Percentiles rank a stretch among this genome's conserved stretches.
Evolutionary conservation across 192 early-diverging fungal genomes (phyloP).

Genomic region (Umbelopsis isabellina): DNA sequence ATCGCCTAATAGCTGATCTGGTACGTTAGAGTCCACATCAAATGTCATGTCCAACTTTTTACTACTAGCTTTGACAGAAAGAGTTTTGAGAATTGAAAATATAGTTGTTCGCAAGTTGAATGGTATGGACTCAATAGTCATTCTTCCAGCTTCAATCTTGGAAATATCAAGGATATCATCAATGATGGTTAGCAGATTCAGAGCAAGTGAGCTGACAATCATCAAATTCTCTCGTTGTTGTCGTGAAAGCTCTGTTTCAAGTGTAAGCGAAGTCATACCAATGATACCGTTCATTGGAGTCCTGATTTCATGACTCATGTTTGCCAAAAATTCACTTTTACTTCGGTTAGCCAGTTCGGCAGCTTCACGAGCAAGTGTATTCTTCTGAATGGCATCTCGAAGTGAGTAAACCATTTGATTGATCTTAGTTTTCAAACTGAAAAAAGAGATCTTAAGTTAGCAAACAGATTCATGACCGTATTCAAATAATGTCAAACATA

Average conservation of each 20-base stretch:
- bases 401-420: conserved; percentile 74
- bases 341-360: conserved; percentile 81
- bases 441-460: background rate
- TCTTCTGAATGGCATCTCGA: conserved; percentile 73
- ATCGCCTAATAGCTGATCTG: conserved; percentile 67
- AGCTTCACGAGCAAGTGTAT: conserved; percentile 73
- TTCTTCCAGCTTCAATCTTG: conserved; percentile 78
- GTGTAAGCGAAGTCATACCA: conserved; percentile 64
- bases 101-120: conserved; percentile 59
- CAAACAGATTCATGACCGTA: conserved; percentile 37
- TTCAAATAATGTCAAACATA: conserved; percentile 77
- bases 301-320: conserved; percentile 62
- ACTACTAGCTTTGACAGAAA: conserved; percentile 64
- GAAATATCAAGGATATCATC: conserved; percentile 70
- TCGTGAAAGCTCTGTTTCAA: conserved; percentile 71
- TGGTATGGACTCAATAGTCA: conserved; percentile 68
- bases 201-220: conserved; percentile 46
- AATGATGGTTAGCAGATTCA: conserved; percentile 50
- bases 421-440: conserved; percentile 65
- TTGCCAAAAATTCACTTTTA: conserved; percentile 73
- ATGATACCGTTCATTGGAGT: conserved; percentile 82
- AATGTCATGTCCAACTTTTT: conserved; percentile 67
- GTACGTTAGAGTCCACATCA: conserved; percentile 59
- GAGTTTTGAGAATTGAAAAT: conserved; percentile 61
- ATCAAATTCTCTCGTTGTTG: conserved; percentile 65